These are phyloP conservation scores for Gossypium gossypioides DNA, from an alignment of 441 rosid species.

Conservation along the genomic window DNA sequence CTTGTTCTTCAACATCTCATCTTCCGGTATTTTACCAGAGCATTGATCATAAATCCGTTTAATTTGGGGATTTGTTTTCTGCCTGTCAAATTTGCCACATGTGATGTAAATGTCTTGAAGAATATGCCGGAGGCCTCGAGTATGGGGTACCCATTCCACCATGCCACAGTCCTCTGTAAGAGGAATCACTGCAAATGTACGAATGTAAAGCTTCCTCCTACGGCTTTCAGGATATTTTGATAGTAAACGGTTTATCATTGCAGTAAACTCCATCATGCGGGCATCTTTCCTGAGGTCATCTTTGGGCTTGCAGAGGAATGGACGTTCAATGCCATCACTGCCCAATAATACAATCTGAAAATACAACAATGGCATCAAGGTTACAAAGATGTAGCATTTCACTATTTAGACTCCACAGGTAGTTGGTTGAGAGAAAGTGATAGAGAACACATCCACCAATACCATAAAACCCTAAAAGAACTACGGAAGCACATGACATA, in stretches of 20 bases:
- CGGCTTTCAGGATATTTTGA: slow-evolving; percentile 97
- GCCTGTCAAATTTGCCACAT: slow-evolving; percentile 82
- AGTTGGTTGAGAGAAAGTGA: background rate
- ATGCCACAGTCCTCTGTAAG: slow-evolving; percentile 98
- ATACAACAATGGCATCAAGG: slow-evolving; percentile 13
- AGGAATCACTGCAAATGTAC: slow-evolving; percentile 96
- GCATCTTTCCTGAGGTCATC: slow-evolving; percentile 99
- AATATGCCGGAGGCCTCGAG: slow-evolving; percentile 94
- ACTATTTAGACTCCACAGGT: background rate
- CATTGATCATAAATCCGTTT: slow-evolving; percentile 87
- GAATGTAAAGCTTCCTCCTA: slow-evolving; percentile 83
- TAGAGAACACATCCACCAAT: background rate
- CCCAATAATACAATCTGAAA: slow-evolving; percentile 80
- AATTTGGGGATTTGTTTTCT: slow-evolving; percentile 85
- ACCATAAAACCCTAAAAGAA: background rate
- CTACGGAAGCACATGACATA: background rate
- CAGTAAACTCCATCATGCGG: slow-evolving; percentile 99
- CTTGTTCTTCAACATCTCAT: slow-evolving; percentile 82
- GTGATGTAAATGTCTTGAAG: slow-evolving; percentile 79
- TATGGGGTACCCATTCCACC: slow-evolving; percentile 99
- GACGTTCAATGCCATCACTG: slow-evolving; percentile 86
- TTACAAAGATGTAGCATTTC: slow-evolving; percentile 1
- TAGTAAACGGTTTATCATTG: slow-evolving; percentile 88
- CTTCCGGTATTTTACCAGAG: slow-evolving; percentile 74
- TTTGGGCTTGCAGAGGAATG: slow-evolving; percentile 98